Evolutionary conservation across 306 rosid species (phyloP), one percentile per base, ranked within the genome.

Genomic region (Dryas octopetala): DNA sequence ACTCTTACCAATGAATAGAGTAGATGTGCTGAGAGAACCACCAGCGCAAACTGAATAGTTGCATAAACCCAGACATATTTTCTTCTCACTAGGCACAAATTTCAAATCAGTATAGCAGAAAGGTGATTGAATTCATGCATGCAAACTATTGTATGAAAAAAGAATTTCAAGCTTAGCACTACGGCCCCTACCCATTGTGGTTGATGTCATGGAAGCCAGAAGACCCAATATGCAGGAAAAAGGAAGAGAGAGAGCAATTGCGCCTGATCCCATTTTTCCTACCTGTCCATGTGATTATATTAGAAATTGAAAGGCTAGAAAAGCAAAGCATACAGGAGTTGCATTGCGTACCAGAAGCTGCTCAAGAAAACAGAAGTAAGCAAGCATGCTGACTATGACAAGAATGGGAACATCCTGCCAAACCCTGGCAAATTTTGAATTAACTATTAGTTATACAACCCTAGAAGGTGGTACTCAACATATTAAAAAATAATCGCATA

Each of bases 161-260:
- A 55, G 70, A 65, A 48, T 53, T 47, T 76, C 68, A 52, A 67
- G 79, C 26, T 71, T 52, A 52, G 51, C 28, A 81, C 23, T 23
- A 23, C 23, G 23, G 23, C 23, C 23, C 23, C 23, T 76, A 90
- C 98, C 96, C 93, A 90, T 93, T 68, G 96, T 87, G 51, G 88
- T 82, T 58, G 98, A 76, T 41, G 98, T 79, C 89, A 93, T 85
- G 79, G 95, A 89, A 78, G 95, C 91, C 79, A 90, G 83, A 80
- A 87, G 96, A 55, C 98, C 95, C 79, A 90, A 74, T 66, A 93
- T 79, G 81, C 94, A 90, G 65, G 98, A 89, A 83, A 87, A 93
- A 17, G 95, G 96, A 62, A 93, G 94, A 46, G 96, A 87, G 60
- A 90, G 77, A 17, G 96, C 92, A 73, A 90, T 73, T 17, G 95